Evolutionary conservation across 2,329 filamentous ascomycete genomes (phyloP).

Genomic region (Colletotrichum sp.): DNA sequence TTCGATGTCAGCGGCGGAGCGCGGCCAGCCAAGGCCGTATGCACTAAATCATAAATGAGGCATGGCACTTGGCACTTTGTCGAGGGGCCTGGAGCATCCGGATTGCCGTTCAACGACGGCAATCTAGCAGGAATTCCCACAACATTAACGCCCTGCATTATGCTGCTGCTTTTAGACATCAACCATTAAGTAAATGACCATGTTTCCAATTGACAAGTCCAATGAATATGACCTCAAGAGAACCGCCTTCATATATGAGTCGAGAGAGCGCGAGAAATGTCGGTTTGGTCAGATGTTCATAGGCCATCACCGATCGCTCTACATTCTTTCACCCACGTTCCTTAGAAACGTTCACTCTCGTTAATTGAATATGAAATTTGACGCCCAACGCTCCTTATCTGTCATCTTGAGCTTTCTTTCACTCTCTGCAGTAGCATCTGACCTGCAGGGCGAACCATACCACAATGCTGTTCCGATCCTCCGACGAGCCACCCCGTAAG

Average conservation of each 20-base stretch:
- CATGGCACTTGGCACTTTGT: neutral
- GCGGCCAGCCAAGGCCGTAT: too few species aligned
- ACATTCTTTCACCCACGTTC: neutral
- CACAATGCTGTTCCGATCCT: neutral
- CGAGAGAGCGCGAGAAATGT: neutral
- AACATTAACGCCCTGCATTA: neutral
- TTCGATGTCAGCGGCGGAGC: too few species aligned
- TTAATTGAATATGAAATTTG: neutral
- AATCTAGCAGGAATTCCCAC: neutral
- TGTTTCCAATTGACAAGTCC: neutral
- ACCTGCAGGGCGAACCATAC: neutral
- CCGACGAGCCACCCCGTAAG: neutral
- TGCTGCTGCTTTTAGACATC: neutral
- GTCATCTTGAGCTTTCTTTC: neutral
- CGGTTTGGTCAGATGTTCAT: neutral
- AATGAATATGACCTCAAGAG: neutral
- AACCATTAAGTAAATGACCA: neutral
- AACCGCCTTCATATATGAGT: neutral
- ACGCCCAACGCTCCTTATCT: neutral
- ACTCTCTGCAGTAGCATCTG: neutral
- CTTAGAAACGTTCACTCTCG: neutral
- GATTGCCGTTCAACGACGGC: neutral
- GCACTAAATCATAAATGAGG: neutral
- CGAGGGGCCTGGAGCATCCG: too few species aligned
- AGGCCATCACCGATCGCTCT: neutral